Conservation (phyloP, 768 basidiomycete genomes). For the Naganishia kalamii region DNA sequence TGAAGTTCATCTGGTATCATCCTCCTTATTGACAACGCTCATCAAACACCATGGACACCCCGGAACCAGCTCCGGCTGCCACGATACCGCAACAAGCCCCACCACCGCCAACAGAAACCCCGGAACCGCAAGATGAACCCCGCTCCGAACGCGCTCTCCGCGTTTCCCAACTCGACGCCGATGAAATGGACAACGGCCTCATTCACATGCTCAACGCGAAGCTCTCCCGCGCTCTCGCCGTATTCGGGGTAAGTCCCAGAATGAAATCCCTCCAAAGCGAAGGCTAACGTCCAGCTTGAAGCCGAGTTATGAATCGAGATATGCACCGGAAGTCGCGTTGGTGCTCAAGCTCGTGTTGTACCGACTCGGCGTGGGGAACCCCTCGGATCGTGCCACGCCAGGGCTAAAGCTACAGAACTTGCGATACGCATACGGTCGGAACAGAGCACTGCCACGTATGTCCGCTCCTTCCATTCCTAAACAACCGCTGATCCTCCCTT, state of each 20-base stretch:
- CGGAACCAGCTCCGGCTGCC: too few relatives aligned
- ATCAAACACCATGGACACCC: too few relatives aligned
- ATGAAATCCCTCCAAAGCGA: too few relatives aligned
- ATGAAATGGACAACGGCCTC: slow-evolving; percentile 81
- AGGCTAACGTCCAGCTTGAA: background rate
- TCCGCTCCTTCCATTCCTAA: background rate
- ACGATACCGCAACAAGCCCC: background rate
- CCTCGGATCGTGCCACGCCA: slow-evolving; percentile 28
- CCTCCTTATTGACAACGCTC: too few relatives aligned
- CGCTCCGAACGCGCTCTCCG: slow-evolving; percentile 49
- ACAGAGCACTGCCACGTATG: slow-evolving; percentile 44
- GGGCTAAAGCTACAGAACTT: slow-evolving; percentile 38
- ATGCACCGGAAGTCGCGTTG: slow-evolving; percentile 60
- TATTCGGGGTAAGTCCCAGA: slow-evolving; percentile 60
- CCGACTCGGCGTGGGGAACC: slow-evolving; percentile 28
- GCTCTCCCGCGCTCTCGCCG: slow-evolving; percentile 62
- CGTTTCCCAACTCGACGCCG: slow-evolving; percentile 85
- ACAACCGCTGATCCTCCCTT: slow-evolving; percentile 37
- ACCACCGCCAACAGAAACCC: background rate
- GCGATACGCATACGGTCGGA: slow-evolving; percentile 10
- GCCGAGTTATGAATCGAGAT: slow-evolving; percentile 19
- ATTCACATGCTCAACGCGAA: slow-evolving; percentile 74
- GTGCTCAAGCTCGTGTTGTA: slow-evolving; percentile 36
- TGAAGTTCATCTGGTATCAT: too few relatives aligned
- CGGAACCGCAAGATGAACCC: background rate